Base-by-base conservation (phyloP, 2,329 filamentous ascomycete species). In the Neopestalotiopsis sp. region DNA sequence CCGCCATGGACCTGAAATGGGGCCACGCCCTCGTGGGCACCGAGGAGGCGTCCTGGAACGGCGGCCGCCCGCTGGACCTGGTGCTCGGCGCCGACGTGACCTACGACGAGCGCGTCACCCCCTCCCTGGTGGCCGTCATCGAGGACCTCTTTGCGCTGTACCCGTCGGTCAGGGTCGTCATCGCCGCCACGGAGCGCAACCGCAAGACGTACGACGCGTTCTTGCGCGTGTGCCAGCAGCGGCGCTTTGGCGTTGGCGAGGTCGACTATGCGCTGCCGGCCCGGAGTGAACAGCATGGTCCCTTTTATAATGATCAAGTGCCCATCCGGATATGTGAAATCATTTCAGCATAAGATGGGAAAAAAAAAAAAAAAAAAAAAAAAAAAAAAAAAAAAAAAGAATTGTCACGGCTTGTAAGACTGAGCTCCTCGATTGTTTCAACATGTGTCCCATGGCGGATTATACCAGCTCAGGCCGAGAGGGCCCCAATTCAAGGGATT, bases 21-120 rank as follows among this genome's bases (percentile, higher is more conserved):
- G 91, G 91, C 0, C 83, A 87, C 70, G 85, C 86, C 0, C 77
- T 91, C 4, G 78, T 88, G 62, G 88, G 86, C 4, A 87, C 85
- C 0, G 90, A 91, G 77, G 85, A 89, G 66, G 75, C 83, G 66
- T 77, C 79, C 60, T 87, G 86, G 86, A 84, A 85, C 72, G 81
- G 81, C 24, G 83, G 83, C 20, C 75, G 76, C 4, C 73, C 76
- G 2, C 77, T 89, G 59, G 91, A 95, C 77, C 79, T 93, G 4
- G 86, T 95, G 2, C 79, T 95, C 34, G 93, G 92, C 4, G 92
- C 93, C 42, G 93, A 95, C 77, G 88, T 95, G 79, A 95, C 91
- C 0, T 95, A 95, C 78, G 92, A 95, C 76, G 84, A 84, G 70
- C 82, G 83, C 45, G 85, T 88, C 57, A 90, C 92, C 64, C 88